Evolutionary conservation across 352 stramenopile genomes (phyloP).

Genomic region (Phytophthora pini): DNA sequence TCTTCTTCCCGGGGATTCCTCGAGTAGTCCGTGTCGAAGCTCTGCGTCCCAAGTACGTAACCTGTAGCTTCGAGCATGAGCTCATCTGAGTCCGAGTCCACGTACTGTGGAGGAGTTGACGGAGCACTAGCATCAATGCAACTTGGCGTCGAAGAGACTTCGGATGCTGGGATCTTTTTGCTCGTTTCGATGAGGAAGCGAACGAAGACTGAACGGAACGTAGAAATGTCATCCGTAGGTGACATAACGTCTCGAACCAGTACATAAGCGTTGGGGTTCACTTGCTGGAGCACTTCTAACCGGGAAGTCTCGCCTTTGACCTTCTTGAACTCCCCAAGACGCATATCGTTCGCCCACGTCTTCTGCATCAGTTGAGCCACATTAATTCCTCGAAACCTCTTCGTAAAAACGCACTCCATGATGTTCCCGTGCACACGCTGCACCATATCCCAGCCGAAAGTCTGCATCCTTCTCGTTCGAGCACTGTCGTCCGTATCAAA

Average conservation of each 20-base stretch:
- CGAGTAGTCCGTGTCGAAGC: constrained; percentile 38
- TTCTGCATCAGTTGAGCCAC: constrained; percentile 37
- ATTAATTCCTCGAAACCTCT: constrained; percentile 32
- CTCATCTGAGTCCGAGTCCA: constrained; percentile 12
- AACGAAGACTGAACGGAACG: constrained; percentile 49
- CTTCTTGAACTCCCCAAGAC: constrained; percentile 45
- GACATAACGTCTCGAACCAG: constrained; percentile 44
- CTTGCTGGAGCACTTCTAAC: constrained; percentile 46
- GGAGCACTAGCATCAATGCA: constrained; percentile 28
- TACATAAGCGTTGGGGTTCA: constrained; percentile 41
- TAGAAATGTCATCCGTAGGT: constrained; percentile 29
- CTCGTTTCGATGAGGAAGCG: constrained; percentile 46
- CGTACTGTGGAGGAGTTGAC: constrained; percentile 16
- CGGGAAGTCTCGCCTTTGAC: constrained; percentile 46
- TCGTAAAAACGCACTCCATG: constrained; percentile 46
- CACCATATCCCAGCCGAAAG: constrained; percentile 45
- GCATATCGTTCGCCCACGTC: constrained; percentile 43
- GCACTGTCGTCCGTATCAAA: constrained; percentile 21
- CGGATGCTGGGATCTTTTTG: constrained; percentile 16
- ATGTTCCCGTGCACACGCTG: constrained; percentile 32
- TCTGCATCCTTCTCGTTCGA: constrained; percentile 22
- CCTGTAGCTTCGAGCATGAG: constrained; percentile 30
- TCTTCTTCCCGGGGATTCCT: constrained; percentile 14
- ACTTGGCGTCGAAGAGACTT: background rate
- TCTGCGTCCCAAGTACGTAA: constrained; percentile 49